phyloP scores from a whole-genome alignment of 2,329 filamentous ascomycete species.

The Periconia sp. region DNA sequence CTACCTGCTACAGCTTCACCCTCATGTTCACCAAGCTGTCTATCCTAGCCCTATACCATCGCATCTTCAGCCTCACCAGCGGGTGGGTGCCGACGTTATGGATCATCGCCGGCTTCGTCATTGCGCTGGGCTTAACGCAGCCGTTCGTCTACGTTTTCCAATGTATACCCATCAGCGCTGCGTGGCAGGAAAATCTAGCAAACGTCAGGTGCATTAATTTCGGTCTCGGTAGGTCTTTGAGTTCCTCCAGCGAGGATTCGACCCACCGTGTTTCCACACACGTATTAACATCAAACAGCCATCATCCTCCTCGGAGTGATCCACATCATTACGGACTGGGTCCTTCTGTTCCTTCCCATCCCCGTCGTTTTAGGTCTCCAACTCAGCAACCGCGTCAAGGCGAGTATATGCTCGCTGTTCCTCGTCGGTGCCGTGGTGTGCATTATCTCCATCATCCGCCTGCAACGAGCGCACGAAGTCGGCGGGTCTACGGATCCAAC shows the following conservation, averaged over 20 bases:
- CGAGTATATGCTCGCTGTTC: slow-evolving; percentile 15
- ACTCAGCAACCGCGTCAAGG: slow-evolving; percentile 9
- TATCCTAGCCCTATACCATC: slow-evolving; percentile 11
- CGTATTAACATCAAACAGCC: slow-evolving; percentile 1
- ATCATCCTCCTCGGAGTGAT: slow-evolving; percentile 14
- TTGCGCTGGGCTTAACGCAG: slow-evolving; percentile 9
- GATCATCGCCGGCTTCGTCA: slow-evolving; percentile 8
- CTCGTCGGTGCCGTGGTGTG: slow-evolving; percentile 11
- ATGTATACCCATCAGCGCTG: slow-evolving; percentile 11
- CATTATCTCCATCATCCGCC: slow-evolving; percentile 11
- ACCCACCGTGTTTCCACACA: background rate
- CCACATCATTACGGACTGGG: slow-evolving; percentile 16
- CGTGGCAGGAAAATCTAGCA: slow-evolving; percentile 1
- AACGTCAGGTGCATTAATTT: background rate
- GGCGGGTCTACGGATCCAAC: background rate
- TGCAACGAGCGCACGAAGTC: background rate
- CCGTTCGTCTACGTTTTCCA: slow-evolving; percentile 11
- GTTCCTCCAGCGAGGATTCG: background rate
- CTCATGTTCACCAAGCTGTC: slow-evolving; percentile 11
- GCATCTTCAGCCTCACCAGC: slow-evolving; percentile 10
- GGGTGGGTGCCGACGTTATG: slow-evolving; percentile 13
- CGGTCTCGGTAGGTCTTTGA: background rate
- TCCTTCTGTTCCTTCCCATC: slow-evolving; percentile 11
- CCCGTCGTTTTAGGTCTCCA: slow-evolving; percentile 10
- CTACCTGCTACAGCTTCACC: slow-evolving; percentile 12